These are phyloP conservation scores for Quercus cerris DNA, from an alignment of 306 rosid species.

Conservation along the genomic window DNA sequence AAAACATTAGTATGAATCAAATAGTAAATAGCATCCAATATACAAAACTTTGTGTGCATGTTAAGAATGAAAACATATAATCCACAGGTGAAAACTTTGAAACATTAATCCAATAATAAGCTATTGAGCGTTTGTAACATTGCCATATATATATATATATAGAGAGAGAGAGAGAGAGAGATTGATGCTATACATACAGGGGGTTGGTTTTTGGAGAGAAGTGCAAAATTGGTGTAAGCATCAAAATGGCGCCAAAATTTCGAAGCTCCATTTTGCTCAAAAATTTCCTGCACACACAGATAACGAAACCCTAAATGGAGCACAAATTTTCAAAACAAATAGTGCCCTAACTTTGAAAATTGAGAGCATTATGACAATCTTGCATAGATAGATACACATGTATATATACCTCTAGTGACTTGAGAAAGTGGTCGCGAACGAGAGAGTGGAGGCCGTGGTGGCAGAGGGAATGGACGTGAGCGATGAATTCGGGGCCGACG, in stretches of 20 bases:
- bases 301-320: background rate
- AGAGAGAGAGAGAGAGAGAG: background rate
- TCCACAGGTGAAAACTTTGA: too few species aligned
- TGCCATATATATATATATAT: too few species aligned
- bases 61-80: too few species aligned
- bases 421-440: constrained; percentile 70
- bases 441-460: constrained; percentile 64
- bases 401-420: constrained; percentile 52
- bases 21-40: too few species aligned
- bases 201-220: constrained; percentile 30
- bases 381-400: background rate
- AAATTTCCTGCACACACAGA: constrained; percentile 46
- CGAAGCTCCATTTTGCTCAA: constrained; percentile 68
- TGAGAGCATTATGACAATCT: too few species aligned
- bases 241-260: constrained; percentile 85
- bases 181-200: constrained; percentile 35
- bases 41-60: too few species aligned
- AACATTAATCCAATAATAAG: too few species aligned
- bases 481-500: constrained; percentile 48
- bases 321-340: background rate
- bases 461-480: constrained; percentile 63
- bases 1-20: too few species aligned
- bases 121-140: too few species aligned
- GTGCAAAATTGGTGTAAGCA: constrained; percentile 34
- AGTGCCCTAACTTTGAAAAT: background rate